These are phyloP conservation scores for Lophium mytilinum DNA, from an alignment of 495 filamentous ascomycete genomes.

Conservation along the genomic window DNA sequence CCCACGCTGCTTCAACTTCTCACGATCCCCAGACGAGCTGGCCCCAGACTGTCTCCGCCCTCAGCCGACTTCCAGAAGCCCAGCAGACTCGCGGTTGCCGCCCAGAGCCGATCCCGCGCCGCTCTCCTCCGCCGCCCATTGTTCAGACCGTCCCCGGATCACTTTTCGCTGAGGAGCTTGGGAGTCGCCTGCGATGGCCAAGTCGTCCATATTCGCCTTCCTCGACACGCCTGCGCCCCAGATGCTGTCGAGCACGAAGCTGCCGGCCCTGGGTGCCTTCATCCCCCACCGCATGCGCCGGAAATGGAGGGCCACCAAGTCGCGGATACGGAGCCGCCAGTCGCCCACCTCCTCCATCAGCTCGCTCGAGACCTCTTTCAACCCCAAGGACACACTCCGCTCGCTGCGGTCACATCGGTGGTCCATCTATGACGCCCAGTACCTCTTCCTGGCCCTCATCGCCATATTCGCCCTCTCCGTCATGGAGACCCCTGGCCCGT, in stretches of 20 bases:
- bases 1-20: background rate
- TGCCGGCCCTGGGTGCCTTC: conserved; percentile 36
- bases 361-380: conserved; percentile 72
- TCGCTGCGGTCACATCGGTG: conserved; percentile 68
- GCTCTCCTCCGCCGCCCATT: background rate
- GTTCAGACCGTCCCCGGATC: background rate
- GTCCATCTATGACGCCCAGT: conserved; percentile 81
- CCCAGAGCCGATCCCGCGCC: background rate
- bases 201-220: conserved; percentile 20
- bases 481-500: conserved; percentile 61
- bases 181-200: conserved; percentile 14
- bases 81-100: background rate
- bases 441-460: conserved; percentile 62
- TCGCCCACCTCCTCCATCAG: conserved; percentile 66
- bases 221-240: conserved; percentile 22
- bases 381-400: conserved; percentile 61
- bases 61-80: background rate
- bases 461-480: conserved; percentile 76
- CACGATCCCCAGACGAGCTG: background rate
- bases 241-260: conserved; percentile 24
- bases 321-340: conserved; percentile 62
- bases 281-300: conserved; percentile 66
- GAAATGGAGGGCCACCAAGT: conserved; percentile 50
- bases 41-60: background rate
- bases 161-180: background rate